Percentiles rank a stretch among this genome's conserved stretches.
These are phyloP conservation scores for Eruca vesicaria DNA, from an alignment of 441 rosid species.

Conservation along the genomic window DNA sequence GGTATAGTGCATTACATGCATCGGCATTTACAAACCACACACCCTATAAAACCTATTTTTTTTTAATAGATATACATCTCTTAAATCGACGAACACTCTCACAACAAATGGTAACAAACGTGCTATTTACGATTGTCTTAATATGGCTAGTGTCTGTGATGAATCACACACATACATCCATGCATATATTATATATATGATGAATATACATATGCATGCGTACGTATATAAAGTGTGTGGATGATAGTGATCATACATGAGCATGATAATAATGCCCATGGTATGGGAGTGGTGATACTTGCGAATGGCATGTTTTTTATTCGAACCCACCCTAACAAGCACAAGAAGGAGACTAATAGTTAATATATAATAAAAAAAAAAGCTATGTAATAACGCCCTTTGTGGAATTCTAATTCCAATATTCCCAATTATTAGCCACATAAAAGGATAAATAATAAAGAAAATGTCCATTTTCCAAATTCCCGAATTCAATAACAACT, in stretches of 20 bases:
- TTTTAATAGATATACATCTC: background rate
- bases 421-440: conserved; percentile 37
- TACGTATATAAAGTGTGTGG: background rate
- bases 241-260: background rate
- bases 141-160: background rate
- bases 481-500: conserved; percentile 14
- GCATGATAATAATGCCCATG: conserved; percentile 10
- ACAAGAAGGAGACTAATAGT: conserved; percentile 10
- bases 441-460: conserved; percentile 16
- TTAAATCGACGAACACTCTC: background rate
- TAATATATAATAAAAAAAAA: background rate
- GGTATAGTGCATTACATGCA: conserved; percentile 20
- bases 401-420: conserved; percentile 31
- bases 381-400: conserved; percentile 11
- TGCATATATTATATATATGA: background rate
- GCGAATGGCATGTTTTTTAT: conserved; percentile 23
- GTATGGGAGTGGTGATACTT: conserved; percentile 24
- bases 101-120: background rate
- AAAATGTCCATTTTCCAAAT: conserved; percentile 23
- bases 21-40: conserved; percentile 8
- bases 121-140: background rate
- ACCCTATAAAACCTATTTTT: background rate
- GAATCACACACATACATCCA: background rate
- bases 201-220: background rate
- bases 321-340: conserved; percentile 27